phyloP scores from a whole-genome alignment of 345 rosid genomes.

The Brassica carinata region DNA sequence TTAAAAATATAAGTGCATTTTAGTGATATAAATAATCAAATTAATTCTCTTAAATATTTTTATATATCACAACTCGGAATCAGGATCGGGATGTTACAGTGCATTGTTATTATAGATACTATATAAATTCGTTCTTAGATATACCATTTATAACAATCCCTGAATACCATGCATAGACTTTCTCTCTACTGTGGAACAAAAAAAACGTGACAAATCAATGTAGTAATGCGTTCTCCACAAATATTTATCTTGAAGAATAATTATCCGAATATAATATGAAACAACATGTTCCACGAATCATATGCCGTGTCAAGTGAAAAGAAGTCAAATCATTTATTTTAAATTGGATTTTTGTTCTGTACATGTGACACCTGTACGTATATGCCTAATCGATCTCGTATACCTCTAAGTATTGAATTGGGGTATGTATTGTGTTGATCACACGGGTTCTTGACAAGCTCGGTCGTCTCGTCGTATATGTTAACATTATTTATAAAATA shows the following conservation, averaged over 20 bases:
- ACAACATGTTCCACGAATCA: slow-evolving; percentile 14
- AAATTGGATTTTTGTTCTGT: neutral
- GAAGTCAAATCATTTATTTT: neutral
- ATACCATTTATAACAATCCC: neutral
- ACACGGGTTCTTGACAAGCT: neutral
- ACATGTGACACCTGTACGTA: neutral
- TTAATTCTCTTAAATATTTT: too few species aligned
- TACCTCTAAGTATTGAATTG: neutral
- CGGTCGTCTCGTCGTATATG: neutral
- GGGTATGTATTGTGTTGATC: neutral
- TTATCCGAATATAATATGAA: neutral
- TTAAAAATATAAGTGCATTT: too few species aligned
- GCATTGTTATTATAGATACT: too few species aligned
- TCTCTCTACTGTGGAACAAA: neutral
- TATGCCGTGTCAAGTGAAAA: slow-evolving; percentile 32
- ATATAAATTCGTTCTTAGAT: too few species aligned
- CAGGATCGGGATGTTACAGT: too few species aligned
- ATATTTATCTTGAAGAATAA: neutral
- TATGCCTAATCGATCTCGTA: neutral
- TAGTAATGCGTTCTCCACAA: neutral
- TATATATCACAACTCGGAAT: too few species aligned
- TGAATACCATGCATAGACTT: neutral
- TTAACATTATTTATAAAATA: neutral
- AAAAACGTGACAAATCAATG: slow-evolving; percentile 17
- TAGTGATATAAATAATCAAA: too few species aligned